Evolutionary conservation across 1,284 basidiomycete genomes (phyloP).

Genomic region (Ceraceosorus guamensis): DNA sequence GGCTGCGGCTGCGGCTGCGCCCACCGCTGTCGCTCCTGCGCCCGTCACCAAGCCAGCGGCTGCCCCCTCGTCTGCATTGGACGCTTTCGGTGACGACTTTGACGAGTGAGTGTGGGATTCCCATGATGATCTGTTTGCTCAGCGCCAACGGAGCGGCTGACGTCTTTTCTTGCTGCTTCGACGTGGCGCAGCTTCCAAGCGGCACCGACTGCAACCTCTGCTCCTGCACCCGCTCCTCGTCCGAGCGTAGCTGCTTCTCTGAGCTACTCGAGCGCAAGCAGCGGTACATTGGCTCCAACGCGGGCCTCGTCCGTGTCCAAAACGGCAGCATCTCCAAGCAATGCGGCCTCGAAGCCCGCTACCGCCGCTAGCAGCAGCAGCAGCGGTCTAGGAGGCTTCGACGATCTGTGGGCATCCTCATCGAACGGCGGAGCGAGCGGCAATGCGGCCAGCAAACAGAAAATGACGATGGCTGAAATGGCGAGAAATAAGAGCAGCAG

Average conservation of each 20-base stretch:
- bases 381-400: slow-evolving; percentile 55
- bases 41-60: slow-evolving; percentile 3
- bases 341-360: too few species aligned
- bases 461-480: slow-evolving; percentile 48
- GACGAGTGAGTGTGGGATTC: slow-evolving; percentile 53
- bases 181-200: slow-evolving; percentile 1
- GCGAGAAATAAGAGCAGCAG: slow-evolving; percentile 42
- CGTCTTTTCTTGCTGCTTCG: slow-evolving; percentile 5
- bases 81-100: slow-evolving; percentile 44
- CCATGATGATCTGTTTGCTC: neutral
- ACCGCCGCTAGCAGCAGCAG: too few species aligned
- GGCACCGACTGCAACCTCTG: slow-evolving; percentile 7
- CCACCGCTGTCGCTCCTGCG: slow-evolving; percentile 6
- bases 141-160: slow-evolving; percentile 11
- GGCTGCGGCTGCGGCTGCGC: slow-evolving; percentile 5
- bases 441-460: slow-evolving; percentile 18
- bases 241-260: slow-evolving; percentile 9
- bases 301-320: neutral
- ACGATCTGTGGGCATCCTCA: slow-evolving; percentile 82
- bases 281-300: neutral
- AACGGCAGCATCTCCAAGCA: neutral
- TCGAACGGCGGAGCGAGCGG: slow-evolving; percentile 53
- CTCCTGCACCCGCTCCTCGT: slow-evolving; percentile 16
- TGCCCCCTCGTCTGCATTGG: slow-evolving; percentile 21
- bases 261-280: too few species aligned